Percentiles rank a stretch among this genome's conserved stretches.
phyloP scores from a whole-genome alignment of 306 rosid genomes.

The Dryas alaskensis region DNA sequence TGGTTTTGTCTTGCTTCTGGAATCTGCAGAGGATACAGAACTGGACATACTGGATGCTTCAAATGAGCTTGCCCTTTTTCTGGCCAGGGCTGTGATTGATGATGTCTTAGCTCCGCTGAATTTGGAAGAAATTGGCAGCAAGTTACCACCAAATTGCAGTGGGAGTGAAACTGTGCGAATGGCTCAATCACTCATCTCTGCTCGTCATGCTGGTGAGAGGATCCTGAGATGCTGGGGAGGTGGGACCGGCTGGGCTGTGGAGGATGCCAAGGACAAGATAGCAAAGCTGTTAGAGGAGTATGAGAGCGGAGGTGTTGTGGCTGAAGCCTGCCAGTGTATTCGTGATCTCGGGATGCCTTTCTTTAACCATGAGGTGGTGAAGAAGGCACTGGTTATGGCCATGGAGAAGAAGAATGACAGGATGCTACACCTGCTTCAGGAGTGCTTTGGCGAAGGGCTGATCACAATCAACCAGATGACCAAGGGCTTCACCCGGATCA shows the following conservation, averaged over 20 bases:
- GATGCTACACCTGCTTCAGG: constrained; percentile 82
- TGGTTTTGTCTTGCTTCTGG: constrained; percentile 86
- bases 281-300: constrained; percentile 88
- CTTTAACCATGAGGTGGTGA: constrained; percentile 98
- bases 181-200: constrained; percentile 73
- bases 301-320: constrained; percentile 84
- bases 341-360: constrained; percentile 95
- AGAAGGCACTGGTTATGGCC: constrained; percentile 95
- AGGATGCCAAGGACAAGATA: constrained; percentile 98
- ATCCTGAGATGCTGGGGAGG: constrained; percentile 98
- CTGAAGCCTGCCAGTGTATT: constrained; percentile 92
- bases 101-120: constrained; percentile 91
- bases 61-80: constrained; percentile 85
- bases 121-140: constrained; percentile 76
- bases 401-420: constrained; percentile 97
- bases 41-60: constrained; percentile 96
- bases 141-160: constrained; percentile 58
- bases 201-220: constrained; percentile 99
- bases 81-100: constrained; percentile 95
- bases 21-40: constrained; percentile 90
- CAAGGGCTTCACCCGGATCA: constrained; percentile 82
- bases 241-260: constrained; percentile 99
- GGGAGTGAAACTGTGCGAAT: constrained; percentile 82
- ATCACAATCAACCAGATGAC: constrained; percentile 92
- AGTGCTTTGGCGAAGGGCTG: constrained; percentile 81